Evolutionary conservation across 768 basidiomycete genomes (phyloP).

Genomic region (Auricularia heimuer): DNA sequence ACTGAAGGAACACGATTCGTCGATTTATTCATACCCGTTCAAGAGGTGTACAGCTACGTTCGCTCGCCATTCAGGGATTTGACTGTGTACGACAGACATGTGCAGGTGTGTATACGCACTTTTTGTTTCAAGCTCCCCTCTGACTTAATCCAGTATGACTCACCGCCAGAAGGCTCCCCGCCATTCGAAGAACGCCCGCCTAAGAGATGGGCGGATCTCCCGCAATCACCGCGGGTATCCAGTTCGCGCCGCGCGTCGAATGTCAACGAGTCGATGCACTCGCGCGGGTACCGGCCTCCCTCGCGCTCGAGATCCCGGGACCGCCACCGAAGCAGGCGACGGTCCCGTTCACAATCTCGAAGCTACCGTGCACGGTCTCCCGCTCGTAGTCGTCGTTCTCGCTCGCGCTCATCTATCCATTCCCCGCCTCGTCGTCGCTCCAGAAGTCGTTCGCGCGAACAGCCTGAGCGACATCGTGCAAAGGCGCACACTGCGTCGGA

Average conservation of each 20-base stretch:
- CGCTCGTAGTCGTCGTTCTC: too few species aligned
- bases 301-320: neutral
- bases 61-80: constrained; percentile 85
- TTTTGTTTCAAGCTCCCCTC: neutral
- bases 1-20: neutral
- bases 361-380: neutral
- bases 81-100: constrained; percentile 66
- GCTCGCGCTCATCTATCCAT: too few species aligned
- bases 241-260: neutral
- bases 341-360: neutral
- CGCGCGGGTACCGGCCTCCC: neutral
- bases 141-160: constrained; percentile 8
- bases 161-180: neutral
- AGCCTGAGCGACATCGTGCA: neutral
- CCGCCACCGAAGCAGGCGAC: neutral
- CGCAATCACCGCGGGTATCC: neutral
- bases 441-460: neutral
- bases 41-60: constrained; percentile 83
- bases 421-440: neutral
- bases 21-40: constrained; percentile 1
- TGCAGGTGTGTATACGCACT: constrained; percentile 46
- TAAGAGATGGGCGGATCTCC: neutral
- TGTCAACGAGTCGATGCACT: neutral
- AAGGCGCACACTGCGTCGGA: neutral
- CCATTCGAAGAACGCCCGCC: neutral